These are phyloP conservation scores for Penicillium malachiteum DNA, from an alignment of 495 filamentous ascomycete species.

Conservation along the genomic window DNA sequence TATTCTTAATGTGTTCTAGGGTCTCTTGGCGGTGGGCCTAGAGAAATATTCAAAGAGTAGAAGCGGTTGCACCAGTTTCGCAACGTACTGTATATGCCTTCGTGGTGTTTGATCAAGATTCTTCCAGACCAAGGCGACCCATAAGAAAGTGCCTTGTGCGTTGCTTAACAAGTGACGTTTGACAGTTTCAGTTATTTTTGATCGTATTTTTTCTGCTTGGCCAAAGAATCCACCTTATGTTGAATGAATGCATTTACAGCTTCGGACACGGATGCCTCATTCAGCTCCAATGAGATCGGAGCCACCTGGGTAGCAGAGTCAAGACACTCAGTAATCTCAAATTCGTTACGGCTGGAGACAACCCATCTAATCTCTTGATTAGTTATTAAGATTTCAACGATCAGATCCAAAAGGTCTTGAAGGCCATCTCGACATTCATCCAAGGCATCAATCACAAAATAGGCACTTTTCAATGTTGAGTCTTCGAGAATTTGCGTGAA, in stretches of 20 bases:
- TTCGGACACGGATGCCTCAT: no score
- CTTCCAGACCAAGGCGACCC: constrained; percentile 30
- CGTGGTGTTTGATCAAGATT: constrained; percentile 10
- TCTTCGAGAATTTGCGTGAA: constrained; percentile 39
- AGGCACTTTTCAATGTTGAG: constrained; percentile 19
- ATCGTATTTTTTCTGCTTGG: constrained; percentile 7
- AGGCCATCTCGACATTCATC: constrained; percentile 44
- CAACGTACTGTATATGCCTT: not conserved
- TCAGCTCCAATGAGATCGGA: constrained; percentile 19
- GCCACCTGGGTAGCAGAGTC: not conserved
- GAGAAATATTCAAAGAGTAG: constrained; percentile 7
- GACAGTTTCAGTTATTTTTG: constrained; percentile 11
- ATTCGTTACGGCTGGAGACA: constrained; percentile 29
- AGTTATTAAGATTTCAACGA: constrained; percentile 20
- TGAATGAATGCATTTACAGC: constrained; percentile 34
- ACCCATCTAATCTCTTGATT: constrained; percentile 38
- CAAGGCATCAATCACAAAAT: constrained; percentile 48
- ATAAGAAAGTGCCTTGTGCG: constrained; percentile 34
- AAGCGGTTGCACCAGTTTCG: constrained; percentile 1
- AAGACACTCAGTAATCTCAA: constrained; percentile 20
- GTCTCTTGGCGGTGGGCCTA: not conserved
- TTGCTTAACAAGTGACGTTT: constrained; percentile 16
- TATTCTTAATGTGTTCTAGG: constrained; percentile 1
- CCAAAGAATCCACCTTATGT: constrained; percentile 26
- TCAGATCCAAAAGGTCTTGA: constrained; percentile 29